A percentile compares a stretch with the other conserved stretches of the same genome.
Conservation (phyloP, 1,139 yeast species). For the Petasospora rhodanensis region DNA sequence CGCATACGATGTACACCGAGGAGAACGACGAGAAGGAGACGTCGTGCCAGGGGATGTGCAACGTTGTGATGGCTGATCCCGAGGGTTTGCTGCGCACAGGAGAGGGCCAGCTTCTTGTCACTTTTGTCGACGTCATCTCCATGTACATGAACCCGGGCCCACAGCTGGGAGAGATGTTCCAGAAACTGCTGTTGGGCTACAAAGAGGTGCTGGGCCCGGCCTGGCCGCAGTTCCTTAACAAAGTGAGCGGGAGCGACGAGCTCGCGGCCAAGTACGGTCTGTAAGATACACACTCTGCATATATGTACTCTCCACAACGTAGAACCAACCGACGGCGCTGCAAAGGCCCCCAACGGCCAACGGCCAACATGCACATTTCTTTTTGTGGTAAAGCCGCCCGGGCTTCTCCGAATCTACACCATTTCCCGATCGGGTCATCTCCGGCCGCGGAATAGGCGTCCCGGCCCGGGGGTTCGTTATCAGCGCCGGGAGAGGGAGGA, state of each 20-base stretch:
- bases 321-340: no score
- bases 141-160: constrained; percentile 51
- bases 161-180: constrained; percentile 40
- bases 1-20: constrained; percentile 55
- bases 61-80: constrained; percentile 38
- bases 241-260: constrained; percentile 18
- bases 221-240: constrained; percentile 29
- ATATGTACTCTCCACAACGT: no score
- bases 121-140: constrained; percentile 62
- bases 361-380: no score
- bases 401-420: constrained; percentile 1
- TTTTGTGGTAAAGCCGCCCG: no score
- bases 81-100: constrained; percentile 38
- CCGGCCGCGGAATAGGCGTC: no score
- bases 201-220: constrained; percentile 45
- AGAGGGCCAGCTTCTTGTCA: constrained; percentile 45
- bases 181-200: constrained; percentile 42
- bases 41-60: constrained; percentile 73
- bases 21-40: constrained; percentile 82
- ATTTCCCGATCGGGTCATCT: constrained; percentile 1
- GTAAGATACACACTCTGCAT: not conserved
- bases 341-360: no score
- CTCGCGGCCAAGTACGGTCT: constrained; percentile 2
- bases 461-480: no score
- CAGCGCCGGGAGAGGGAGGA: no score